A percentile compares a stretch with the other conserved stretches of the same genome.
Evolutionary conservation across 2,329 filamentous ascomycete genomes (phyloP).

Genomic region (Tolypocladium ophioglossoides): DNA sequence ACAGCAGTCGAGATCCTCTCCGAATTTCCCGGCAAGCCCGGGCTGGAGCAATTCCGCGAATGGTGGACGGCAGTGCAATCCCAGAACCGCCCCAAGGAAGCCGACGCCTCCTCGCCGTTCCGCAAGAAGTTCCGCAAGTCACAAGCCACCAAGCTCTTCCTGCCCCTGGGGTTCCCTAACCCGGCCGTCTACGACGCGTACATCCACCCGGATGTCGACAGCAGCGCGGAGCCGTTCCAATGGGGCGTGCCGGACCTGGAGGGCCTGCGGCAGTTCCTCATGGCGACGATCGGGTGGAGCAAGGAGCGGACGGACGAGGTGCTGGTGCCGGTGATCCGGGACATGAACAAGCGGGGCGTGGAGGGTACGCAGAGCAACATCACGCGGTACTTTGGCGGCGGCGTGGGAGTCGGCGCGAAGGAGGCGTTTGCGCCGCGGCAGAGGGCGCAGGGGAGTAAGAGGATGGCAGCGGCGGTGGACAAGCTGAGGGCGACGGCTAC

Average conservation of each 20-base stretch:
- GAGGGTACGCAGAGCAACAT: constrained; percentile 96
- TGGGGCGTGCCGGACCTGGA: constrained; percentile 95
- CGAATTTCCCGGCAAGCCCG: constrained; percentile 58
- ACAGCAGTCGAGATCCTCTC: constrained; percentile 90
- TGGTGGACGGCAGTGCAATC: constrained; percentile 81
- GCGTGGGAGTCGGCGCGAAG: constrained; percentile 55
- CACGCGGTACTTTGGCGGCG: constrained; percentile 78
- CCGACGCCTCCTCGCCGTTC: constrained; percentile 52
- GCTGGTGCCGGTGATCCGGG: constrained; percentile 84
- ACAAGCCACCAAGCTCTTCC: constrained; percentile 75
- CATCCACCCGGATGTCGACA: constrained; percentile 75
- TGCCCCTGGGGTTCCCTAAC: constrained; percentile 72
- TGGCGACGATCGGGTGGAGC: constrained; percentile 86
- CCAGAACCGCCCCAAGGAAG: constrained; percentile 51
- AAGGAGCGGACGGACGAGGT: constrained; percentile 92
- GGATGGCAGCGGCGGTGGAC: constrained; percentile 66
- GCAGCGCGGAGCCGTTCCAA: constrained; percentile 66
- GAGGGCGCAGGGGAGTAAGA: constrained; percentile 52
- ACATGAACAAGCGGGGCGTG: constrained; percentile 80
- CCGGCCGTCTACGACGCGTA: constrained; percentile 74
- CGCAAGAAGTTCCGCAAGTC: constrained; percentile 75
- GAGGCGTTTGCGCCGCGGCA: constrained; percentile 63
- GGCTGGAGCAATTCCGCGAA: constrained; percentile 65
- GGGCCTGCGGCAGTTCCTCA: constrained; percentile 72
- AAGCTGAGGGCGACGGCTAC: constrained; percentile 40